Percentiles rank a stretch among this genome's conserved stretches.
phyloP scores from a whole-genome alignment of 2,329 filamentous ascomycete species.

The Leptographium radiaticola region DNA sequence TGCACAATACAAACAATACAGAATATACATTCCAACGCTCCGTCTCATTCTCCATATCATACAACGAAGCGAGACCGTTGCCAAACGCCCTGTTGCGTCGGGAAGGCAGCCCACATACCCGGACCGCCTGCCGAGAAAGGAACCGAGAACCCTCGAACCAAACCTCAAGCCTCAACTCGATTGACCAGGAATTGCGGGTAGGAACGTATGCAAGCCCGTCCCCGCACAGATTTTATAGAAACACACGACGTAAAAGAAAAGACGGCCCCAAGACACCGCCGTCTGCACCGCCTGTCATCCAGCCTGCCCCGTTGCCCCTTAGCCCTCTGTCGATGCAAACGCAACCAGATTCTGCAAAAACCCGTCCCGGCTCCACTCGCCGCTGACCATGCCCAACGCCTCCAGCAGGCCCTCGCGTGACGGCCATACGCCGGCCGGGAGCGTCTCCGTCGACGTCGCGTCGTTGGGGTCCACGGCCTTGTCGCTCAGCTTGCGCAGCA shows the following conservation, averaged over 20 bases:
- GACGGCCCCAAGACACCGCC: too few species aligned
- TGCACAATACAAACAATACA: background rate
- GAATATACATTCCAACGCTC: too few species aligned
- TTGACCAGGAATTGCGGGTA: too few species aligned
- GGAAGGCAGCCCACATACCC: too few species aligned
- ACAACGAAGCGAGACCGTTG: too few species aligned
- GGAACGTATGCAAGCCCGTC: too few species aligned
- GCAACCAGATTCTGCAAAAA: conserved; percentile 57
- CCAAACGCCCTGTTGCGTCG: too few species aligned
- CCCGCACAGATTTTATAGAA: background rate
- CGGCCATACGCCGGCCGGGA: conserved; percentile 51
- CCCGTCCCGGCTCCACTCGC: conserved; percentile 48
- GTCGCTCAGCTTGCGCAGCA: conserved; percentile 56
- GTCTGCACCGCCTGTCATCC: background rate
- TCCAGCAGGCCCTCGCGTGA: conserved; percentile 54
- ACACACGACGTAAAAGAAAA: background rate
- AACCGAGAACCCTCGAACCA: too few species aligned
- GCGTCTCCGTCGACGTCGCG: conserved; percentile 22
- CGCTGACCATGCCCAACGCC: conserved; percentile 50
- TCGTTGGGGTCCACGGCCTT: conserved; percentile 49
- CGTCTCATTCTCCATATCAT: too few species aligned
- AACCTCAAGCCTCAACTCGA: too few species aligned
- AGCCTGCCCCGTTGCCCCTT: background rate
- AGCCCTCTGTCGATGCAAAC: conserved; percentile 39
- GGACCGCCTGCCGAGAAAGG: too few species aligned